Conservation (phyloP, 306 rosid genomes). For the Herpetospermum pedunculosum region DNA sequence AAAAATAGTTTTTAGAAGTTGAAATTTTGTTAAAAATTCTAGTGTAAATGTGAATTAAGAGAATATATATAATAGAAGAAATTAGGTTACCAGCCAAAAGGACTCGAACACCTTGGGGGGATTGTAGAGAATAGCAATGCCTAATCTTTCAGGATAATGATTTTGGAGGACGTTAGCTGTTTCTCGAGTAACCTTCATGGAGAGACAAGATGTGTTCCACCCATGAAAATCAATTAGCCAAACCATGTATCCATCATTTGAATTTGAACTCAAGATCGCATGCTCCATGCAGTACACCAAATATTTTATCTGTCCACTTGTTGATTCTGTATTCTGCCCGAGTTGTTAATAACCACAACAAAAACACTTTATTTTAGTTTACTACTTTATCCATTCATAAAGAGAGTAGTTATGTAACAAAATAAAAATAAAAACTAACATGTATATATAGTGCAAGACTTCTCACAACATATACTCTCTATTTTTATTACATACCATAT, state of each 20-base stretch:
- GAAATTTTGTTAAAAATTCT: too few relatives aligned
- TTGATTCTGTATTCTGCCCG: conserved; percentile 38
- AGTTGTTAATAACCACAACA: too few relatives aligned
- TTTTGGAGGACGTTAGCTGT: conserved; percentile 52
- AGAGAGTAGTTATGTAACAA: background rate
- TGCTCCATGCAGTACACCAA: conserved; percentile 76
- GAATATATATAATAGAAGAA: too few relatives aligned
- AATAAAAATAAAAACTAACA: too few relatives aligned
- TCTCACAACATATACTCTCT: too few relatives aligned
- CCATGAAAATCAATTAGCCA: conserved; percentile 76
- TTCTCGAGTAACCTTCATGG: conserved; percentile 57
- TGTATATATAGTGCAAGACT: too few relatives aligned
- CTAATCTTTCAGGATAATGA: conserved; percentile 82
- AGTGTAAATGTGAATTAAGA: too few relatives aligned
- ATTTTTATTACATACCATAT: too few relatives aligned
- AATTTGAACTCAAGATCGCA: conserved; percentile 37
- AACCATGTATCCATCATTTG: conserved; percentile 61
- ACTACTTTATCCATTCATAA: background rate
- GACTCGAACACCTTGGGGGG: conserved; percentile 84
- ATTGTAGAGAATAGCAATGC: conserved; percentile 59
- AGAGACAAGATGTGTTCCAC: conserved; percentile 44
- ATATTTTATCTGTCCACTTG: conserved; percentile 41
- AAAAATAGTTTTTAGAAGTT: too few relatives aligned
- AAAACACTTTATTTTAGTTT: background rate
- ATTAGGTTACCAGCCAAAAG: conserved; percentile 85